Evolutionary conservation across 2,329 filamentous ascomycete genomes (phyloP), one percentile per base, ranked within the genome.

Genomic region (Beauveria varroae): DNA sequence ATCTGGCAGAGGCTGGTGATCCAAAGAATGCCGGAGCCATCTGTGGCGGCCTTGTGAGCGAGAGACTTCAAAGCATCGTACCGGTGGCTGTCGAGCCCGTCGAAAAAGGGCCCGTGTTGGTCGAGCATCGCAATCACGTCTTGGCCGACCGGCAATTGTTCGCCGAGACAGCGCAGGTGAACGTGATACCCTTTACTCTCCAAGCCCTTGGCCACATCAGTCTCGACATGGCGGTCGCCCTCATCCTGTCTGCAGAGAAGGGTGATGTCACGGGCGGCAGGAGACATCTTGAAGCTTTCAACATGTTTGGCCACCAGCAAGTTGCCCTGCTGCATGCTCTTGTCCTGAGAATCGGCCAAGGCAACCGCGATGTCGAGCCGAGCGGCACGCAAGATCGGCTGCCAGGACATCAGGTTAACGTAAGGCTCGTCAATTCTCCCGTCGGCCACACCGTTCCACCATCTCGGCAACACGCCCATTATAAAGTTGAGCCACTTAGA

Each of bases 401-500:
- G 34, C 34, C 34, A 37, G 34, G 34, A 37, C 34, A 12, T 37
- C 34, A 37, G 34, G 34, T 51, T 12, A 18, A 73, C 60, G n/a
- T 65, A 70, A 3, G 73, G 72, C 54, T 68, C 66, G 1, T 66
- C 60, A 1, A 50, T 4, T 3, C 72, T 67, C 3, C 59, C 63
- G 16, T 74, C 70, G 1, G 66, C 64, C 5, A 61, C 63, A 2
- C 73, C 73, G 0, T 72, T 63, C 74, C 74, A 76, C 74, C 75
- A 76, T 3, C 68, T 70, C 0, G 68, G 62, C 3, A 72, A 63
- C 0, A 66, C 59, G 0, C 73, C 72, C 20, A 71, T 65, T 34
- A 72, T 66, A 60, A 66, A 70, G 52, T 71, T 72, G 30, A 68
- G 64, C 59, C 67, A 70, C 20, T 68, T 68, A 7, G 63, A 53